These are phyloP conservation scores for Aspergillus sergii DNA, from an alignment of 2,329 filamentous ascomycete genomes.

Conservation along the genomic window DNA sequence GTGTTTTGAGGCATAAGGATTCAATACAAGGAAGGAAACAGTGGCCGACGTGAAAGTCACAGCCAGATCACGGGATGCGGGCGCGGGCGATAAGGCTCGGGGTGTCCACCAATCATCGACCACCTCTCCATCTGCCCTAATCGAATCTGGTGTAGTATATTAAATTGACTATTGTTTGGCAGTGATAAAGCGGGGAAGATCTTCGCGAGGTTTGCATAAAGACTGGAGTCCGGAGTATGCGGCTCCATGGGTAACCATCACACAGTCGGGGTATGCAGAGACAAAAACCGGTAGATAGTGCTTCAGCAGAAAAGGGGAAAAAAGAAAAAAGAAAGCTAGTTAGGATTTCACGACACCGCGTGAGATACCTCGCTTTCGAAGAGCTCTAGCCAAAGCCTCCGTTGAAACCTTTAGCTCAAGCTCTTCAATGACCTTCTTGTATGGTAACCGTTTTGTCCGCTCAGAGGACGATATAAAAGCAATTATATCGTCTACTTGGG, in stretches of 20 bases:
- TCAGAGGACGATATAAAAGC: constrained; percentile 19
- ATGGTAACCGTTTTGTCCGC: constrained; percentile 14
- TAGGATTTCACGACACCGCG: neutral
- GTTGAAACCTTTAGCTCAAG: constrained; percentile 11
- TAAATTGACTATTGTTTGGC: neutral
- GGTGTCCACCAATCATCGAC: neutral
- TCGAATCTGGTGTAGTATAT: neutral
- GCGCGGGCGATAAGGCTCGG: neutral
- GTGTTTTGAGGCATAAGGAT: neutral
- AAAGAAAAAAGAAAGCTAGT: no score
- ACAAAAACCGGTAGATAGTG: no score
- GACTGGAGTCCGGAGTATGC: neutral
- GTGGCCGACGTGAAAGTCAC: neutral
- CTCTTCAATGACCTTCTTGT: constrained; percentile 18
- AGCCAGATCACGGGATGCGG: neutral
- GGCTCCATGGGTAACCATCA: neutral
- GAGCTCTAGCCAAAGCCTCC: constrained; percentile 8
- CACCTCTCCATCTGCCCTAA: neutral
- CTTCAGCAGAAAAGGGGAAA: no score
- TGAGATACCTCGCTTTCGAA: constrained; percentile 20
- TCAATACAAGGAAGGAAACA: neutral
- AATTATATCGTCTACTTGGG: constrained; percentile 21
- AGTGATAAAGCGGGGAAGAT: neutral
- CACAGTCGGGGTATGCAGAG: no score
- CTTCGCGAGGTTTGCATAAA: neutral